Evolutionary conservation across 306 rosid genomes (phyloP).

Genomic region (Phaseolus lunatus): DNA sequence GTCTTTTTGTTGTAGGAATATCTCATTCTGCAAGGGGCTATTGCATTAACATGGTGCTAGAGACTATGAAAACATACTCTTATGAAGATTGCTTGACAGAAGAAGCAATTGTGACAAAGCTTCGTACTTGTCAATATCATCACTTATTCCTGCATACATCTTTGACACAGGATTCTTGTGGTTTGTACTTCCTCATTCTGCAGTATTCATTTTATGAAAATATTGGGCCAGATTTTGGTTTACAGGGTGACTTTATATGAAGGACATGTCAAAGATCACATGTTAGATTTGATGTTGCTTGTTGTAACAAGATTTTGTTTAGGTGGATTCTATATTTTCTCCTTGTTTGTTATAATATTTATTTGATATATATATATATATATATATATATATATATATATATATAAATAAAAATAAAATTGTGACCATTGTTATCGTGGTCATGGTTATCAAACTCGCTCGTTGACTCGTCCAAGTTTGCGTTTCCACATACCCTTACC

Average conservation of each 20-base stretch:
- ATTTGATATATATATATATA: background rate
- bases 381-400: background rate
- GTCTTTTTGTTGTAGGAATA: constrained; percentile 62
- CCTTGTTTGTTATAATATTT: background rate
- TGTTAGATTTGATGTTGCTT: constrained; percentile 7
- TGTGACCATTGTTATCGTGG: background rate
- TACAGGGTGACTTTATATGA: background rate
- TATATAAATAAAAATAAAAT: background rate
- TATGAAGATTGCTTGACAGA: constrained; percentile 95
- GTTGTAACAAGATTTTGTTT: background rate
- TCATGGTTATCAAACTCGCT: no score
- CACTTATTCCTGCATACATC: constrained; percentile 86
- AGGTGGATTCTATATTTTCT: background rate
- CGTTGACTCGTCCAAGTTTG: no score
- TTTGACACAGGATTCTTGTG: constrained; percentile 76
- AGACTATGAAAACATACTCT: constrained; percentile 91
- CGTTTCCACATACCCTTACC: no score
- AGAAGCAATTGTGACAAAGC: constrained; percentile 89
- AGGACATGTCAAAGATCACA: background rate
- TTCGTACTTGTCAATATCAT: constrained; percentile 91
- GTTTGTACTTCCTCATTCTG: constrained; percentile 50
- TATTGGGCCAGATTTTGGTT: background rate
- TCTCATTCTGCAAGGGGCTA: constrained; percentile 95
- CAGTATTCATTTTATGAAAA: background rate
- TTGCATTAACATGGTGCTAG: constrained; percentile 78